phyloP scores from a whole-genome alignment of 805 yeast genomes.

The Nakazawaea holstii region DNA sequence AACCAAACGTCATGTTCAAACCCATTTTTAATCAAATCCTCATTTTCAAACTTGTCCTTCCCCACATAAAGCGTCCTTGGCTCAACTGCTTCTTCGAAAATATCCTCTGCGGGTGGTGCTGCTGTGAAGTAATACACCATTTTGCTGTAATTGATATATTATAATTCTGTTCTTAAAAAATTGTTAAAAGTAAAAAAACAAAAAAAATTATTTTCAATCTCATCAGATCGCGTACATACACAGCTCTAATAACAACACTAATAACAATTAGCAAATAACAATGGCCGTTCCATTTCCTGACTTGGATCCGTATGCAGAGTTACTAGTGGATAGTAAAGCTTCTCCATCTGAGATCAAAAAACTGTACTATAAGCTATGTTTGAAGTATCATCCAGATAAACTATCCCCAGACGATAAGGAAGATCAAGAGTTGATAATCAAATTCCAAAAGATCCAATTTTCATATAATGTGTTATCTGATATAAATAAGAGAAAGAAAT shows the following conservation, averaged over 20 bases:
- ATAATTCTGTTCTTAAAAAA: not conserved
- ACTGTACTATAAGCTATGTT: constrained; percentile 60
- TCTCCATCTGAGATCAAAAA: constrained; percentile 55
- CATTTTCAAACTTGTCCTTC: constrained; percentile 68
- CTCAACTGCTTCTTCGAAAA: constrained; percentile 15
- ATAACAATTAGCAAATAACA: not conserved
- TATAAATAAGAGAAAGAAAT: constrained; percentile 44
- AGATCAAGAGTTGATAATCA: constrained; percentile 22
- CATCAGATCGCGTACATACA: not conserved
- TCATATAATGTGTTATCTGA: constrained; percentile 70
- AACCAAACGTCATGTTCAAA: constrained; percentile 71
- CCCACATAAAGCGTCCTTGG: constrained; percentile 57
- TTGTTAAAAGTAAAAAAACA: not conserved
- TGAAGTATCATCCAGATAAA: constrained; percentile 71
- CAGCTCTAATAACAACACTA: not conserved
- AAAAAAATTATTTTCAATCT: not conserved
- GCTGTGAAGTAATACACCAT: constrained; percentile 44
- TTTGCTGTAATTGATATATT: not conserved
- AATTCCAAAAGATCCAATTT: constrained; percentile 68
- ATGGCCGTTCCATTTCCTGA: constrained; percentile 43
- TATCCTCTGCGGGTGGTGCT: constrained; percentile 26
- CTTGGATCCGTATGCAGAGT: constrained; percentile 55
- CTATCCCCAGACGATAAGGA: constrained; percentile 27
- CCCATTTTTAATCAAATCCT: constrained; percentile 55
- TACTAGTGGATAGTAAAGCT: constrained; percentile 35